phyloP scores from a whole-genome alignment of 2,329 filamentous ascomycete genomes.

The Pseudocercospora vitis region DNA sequence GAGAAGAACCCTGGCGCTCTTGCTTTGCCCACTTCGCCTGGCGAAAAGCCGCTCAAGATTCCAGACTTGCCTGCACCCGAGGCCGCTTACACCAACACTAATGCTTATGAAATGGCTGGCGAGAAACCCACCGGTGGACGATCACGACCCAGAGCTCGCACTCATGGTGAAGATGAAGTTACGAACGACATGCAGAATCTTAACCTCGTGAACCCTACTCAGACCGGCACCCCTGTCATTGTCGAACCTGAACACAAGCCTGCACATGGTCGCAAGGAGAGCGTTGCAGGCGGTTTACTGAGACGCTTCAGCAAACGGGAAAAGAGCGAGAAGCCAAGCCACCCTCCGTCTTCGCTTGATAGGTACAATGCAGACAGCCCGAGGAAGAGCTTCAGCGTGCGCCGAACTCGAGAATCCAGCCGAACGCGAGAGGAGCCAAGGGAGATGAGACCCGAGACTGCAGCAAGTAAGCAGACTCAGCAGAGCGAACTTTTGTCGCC shows the following conservation, averaged over 20 bases:
- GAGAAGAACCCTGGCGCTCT: conserved; percentile 61
- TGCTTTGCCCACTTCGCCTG: conserved; percentile 57
- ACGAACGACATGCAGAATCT: conserved; percentile 70
- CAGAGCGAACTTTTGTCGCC: conserved; percentile 68
- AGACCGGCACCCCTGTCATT: conserved; percentile 44
- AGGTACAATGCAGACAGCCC: conserved; percentile 73
- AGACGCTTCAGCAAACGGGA: conserved; percentile 89
- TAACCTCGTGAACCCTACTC: conserved; percentile 58
- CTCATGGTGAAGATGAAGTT: conserved; percentile 91
- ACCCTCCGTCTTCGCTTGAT: conserved; percentile 72
- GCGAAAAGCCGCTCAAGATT: conserved; percentile 60
- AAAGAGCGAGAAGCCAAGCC: conserved; percentile 59
- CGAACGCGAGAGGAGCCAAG: conserved; percentile 46
- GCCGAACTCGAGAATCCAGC: conserved; percentile 54
- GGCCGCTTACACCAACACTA: conserved; percentile 83
- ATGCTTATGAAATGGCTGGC: conserved; percentile 82
- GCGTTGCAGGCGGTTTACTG: conserved; percentile 77
- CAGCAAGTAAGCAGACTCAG: conserved; percentile 47
- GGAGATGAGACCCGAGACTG: conserved; percentile 53
- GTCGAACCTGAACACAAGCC: conserved; percentile 43
- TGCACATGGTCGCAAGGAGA: conserved; percentile 71
- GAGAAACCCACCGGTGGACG: conserved; percentile 83
- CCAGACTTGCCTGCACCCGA: conserved; percentile 79
- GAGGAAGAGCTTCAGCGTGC: conserved; percentile 87
- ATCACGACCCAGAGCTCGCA: conserved; percentile 80